A percentile compares a stretch with the other conserved stretches of the same genome.
Evolutionary conservation across 352 stramenopile genomes (phyloP).

Genomic region (Phytophthora gonapodyides): DNA sequence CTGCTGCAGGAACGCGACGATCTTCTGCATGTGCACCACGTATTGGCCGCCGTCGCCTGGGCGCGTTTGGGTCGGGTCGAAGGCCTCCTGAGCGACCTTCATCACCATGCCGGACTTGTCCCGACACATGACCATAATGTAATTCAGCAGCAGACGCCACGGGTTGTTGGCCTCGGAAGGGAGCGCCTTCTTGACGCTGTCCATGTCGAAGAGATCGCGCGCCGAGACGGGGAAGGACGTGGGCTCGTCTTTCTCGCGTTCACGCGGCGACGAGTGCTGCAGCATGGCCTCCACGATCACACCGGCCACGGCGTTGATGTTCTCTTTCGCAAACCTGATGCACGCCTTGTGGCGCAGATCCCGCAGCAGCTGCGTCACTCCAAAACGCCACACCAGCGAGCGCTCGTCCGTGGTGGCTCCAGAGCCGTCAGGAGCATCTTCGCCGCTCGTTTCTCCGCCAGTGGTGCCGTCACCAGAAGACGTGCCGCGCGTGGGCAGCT

Average conservation of each 20-base stretch:
- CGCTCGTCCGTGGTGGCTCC: conserved; percentile 56
- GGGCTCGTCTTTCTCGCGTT: conserved; percentile 81
- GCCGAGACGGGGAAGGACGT: conserved; percentile 80
- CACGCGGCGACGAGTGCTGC: conserved; percentile 74
- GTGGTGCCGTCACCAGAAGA: conserved; percentile 23
- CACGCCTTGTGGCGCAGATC: conserved; percentile 80
- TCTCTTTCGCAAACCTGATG: conserved; percentile 83
- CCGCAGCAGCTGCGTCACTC: conserved; percentile 78
- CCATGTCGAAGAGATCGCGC: conserved; percentile 74
- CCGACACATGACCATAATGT: conserved; percentile 89
- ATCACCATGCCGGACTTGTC: conserved; percentile 90
- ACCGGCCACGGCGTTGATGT: conserved; percentile 83
- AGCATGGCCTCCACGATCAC: conserved; percentile 85
- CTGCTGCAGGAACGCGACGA: conserved; percentile 77
- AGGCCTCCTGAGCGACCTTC: conserved; percentile 74
- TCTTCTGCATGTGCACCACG: conserved; percentile 91
- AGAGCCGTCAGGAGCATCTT: conserved; percentile 30
- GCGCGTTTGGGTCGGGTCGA: conserved; percentile 62
- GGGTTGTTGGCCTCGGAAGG: conserved; percentile 80
- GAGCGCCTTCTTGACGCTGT: conserved; percentile 70
- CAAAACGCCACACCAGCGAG: conserved; percentile 81
- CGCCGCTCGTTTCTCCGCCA: conserved; percentile 38
- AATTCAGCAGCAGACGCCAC: conserved; percentile 86
- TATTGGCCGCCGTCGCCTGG: conserved; percentile 85
- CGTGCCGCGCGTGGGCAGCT: conserved; percentile 69